Evolutionary conservation across 2,329 filamentous ascomycete genomes (phyloP).

Genomic region (Penicillium thymicola): DNA sequence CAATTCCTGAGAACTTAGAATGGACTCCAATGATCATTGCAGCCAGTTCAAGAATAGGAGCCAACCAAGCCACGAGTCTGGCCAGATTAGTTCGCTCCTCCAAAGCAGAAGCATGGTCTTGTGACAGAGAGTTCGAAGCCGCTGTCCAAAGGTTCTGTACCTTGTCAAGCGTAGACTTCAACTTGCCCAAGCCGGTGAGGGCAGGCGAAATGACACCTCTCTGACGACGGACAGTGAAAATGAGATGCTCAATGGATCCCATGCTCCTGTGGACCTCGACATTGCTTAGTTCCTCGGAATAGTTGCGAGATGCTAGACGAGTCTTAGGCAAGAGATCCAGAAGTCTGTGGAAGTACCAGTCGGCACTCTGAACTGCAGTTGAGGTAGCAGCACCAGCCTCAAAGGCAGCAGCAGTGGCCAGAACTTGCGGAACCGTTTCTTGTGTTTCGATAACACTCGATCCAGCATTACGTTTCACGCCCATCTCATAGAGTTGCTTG

Average conservation of each 20-base stretch:
- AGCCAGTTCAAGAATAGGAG: conserved; percentile 63
- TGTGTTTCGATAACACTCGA: conserved; percentile 71
- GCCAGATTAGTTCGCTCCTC: conserved; percentile 25
- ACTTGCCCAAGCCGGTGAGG: conserved; percentile 27
- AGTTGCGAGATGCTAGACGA: conserved; percentile 65
- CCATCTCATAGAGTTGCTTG: conserved; percentile 81
- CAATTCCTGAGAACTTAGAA: conserved; percentile 57
- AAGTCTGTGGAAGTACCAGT: conserved; percentile 76
- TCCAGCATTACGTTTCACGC: conserved; percentile 77
- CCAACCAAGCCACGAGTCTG: conserved; percentile 57
- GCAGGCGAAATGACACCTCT: conserved; percentile 35
- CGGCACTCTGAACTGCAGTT: conserved; percentile 44
- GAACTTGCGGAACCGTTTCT: conserved; percentile 64
- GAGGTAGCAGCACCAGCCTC: conserved; percentile 22
- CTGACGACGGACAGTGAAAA: conserved; percentile 52
- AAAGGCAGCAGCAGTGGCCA: conserved; percentile 56
- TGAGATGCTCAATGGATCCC: conserved; percentile 81
- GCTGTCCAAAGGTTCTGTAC: conserved; percentile 35
- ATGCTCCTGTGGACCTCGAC: conserved; percentile 76
- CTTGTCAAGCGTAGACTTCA: conserved; percentile 31
- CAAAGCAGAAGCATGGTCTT: conserved; percentile 12
- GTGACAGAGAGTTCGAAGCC: conserved; percentile 24
- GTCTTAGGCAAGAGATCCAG: conserved; percentile 69
- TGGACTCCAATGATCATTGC: conserved; percentile 64
- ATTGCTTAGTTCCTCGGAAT: conserved; percentile 79